phyloP scores from a whole-genome alignment of 192 early-diverging fungal genomes.

The Paraglomus brasilianum region DNA sequence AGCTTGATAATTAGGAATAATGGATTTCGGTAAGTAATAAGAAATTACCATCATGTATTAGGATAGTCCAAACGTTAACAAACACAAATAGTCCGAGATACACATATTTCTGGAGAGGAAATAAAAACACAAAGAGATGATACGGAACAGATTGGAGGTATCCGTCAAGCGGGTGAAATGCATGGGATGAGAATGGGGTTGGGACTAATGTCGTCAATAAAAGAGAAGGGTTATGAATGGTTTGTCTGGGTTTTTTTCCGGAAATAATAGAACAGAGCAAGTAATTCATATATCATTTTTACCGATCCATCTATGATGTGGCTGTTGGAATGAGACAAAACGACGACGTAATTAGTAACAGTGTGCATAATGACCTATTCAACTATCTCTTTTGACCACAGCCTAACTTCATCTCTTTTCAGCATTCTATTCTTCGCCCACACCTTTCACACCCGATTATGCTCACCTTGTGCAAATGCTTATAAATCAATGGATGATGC shows the following conservation, averaged over 20 bases:
- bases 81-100: slow-evolving; percentile 83
- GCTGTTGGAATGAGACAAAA: slow-evolving; percentile 11
- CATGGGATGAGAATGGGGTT: slow-evolving; percentile 92
- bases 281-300: background rate
- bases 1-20: slow-evolving; percentile 1
- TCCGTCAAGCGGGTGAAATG: slow-evolving; percentile 95
- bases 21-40: background rate
- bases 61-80: slow-evolving; percentile 94
- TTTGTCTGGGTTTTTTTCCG: background rate
- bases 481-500: slow-evolving; percentile 90
- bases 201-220: slow-evolving; percentile 59
- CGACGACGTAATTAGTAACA: background rate
- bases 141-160: slow-evolving; percentile 95
- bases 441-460: background rate
- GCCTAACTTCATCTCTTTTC: background rate
- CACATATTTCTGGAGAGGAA: slow-evolving; percentile 91
- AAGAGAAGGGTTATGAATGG: background rate
- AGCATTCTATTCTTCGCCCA: background rate
- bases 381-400: background rate
- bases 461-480: slow-evolving; percentile 79
- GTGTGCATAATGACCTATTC: too few relatives aligned
- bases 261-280: background rate
- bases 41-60: slow-evolving; percentile 89
- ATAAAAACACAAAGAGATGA: slow-evolving; percentile 86
- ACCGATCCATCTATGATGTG: slow-evolving; percentile 32